Evolutionary conservation across 345 rosid species (phyloP), one percentile per base, ranked within the genome.

Genomic region (Pistacia vera): DNA sequence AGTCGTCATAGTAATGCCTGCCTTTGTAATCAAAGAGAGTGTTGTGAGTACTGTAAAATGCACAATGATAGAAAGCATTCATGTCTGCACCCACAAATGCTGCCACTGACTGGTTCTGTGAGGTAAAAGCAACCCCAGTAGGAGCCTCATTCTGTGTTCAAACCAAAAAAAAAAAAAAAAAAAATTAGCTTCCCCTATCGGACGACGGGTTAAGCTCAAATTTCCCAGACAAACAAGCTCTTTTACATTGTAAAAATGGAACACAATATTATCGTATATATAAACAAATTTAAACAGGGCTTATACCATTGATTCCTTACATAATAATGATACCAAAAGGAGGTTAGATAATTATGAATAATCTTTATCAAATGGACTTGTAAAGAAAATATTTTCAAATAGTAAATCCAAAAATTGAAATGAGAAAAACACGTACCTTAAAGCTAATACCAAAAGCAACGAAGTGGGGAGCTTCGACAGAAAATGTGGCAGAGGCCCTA

Each of bases 31-130:
- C 99, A 81, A 93, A 92, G n/a, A 93, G 82, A 18, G 97, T 95
- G 81, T 93, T 93, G 82, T 95, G 99, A 28, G 88, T 89, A 82
- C 99, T 93, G 81, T 77, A 89, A 79, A 95, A 95, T 35, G 91
- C 94, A 79, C 98, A 93, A 51, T 93, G 98, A 81, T 95, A 93
- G 81, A 92, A 93, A 55, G 99, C 91, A 71, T 48, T 88, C 88
- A 78, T 90, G 75, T 95, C 98, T 1, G 89, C 94, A 16, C 89
- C 96, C 51, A 91, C 99, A 79, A 90, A 80, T 48, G 89, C 97
- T 5, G 98, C 98, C 62, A 95, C 98, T 4, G 99, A 93, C 75
- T 95, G 99, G 79, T 95, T 95, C 18, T 95, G 97, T 58, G 99
- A 93, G 22, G 97, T 95, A 74, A 90, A 95, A 38, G 98, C 99